phyloP scores from a whole-genome alignment of 202 grass and related monocot genomes.

The Schoenoplectus tabernaemontani region DNA sequence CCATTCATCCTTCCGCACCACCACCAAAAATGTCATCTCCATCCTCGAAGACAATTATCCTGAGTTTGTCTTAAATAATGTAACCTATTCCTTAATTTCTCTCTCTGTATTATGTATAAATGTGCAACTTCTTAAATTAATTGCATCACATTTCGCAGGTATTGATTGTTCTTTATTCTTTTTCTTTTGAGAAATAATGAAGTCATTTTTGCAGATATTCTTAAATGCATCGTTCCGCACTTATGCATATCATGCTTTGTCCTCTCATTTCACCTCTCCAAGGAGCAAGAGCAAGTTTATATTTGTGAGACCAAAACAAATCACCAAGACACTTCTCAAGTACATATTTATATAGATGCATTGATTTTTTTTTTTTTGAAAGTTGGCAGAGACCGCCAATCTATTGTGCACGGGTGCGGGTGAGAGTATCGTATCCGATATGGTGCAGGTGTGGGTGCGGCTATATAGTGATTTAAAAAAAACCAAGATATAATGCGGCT shows the following conservation, averaged over 20 bases:
- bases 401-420: too few relatives aligned
- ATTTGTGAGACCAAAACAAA: slow-evolving; percentile 30
- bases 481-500: too few relatives aligned
- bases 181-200: not conserved
- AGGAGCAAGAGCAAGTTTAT: slow-evolving; percentile 41
- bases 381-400: too few relatives aligned
- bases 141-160: not conserved
- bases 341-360: too few relatives aligned
- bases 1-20: slow-evolving; percentile 9
- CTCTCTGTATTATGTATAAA: not conserved
- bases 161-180: not conserved
- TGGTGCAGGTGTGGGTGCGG: too few relatives aligned
- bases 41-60: slow-evolving; percentile 39
- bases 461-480: too few relatives aligned
- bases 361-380: too few relatives aligned
- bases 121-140: not conserved
- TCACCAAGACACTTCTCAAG: slow-evolving; percentile 43
- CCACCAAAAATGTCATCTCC: slow-evolving; percentile 23
- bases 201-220: slow-evolving; percentile 33
- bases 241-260: slow-evolving; percentile 31
- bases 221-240: slow-evolving; percentile 31
- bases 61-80: slow-evolving; percentile 30
- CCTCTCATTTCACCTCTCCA: slow-evolving; percentile 25
- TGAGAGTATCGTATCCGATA: too few relatives aligned
- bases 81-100: slow-evolving; percentile 21